Base-by-base conservation (phyloP, 208 protist genomes). In the Crithidia brevicula region DNA sequence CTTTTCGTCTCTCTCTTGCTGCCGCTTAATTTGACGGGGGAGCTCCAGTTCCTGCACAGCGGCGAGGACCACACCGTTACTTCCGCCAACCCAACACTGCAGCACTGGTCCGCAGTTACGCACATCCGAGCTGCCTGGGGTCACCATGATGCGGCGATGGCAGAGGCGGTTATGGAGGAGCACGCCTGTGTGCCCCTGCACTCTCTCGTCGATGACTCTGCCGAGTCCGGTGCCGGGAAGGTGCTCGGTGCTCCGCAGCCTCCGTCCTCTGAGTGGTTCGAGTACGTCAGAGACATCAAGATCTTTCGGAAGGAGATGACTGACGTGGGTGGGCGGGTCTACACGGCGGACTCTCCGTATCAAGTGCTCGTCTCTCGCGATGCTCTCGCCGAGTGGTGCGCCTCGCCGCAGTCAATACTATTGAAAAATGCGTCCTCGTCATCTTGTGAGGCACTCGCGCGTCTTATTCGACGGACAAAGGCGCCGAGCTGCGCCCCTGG, bases 101-200 rank as follows among this genome's bases (percentile, higher is more conserved):
- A n/a, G 22, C 13, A 42, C 33, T 22, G 31, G 33, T 23, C 65
- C 18, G 45, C 53, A n/a, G 31, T 70, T 13, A 72, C 66, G 4
- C 66, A 72, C 23, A 36, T 83, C 18, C 72, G 77, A 15, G 81
- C 73, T 2, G 63, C 69, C 10, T 83, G 74, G 73, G 73, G 64
- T 9, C 73, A 87, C 46, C 58, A 56, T 11, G 33, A 74, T 13
- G 30, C 20, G 16, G 18, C 2, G 36, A 38, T 83, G 20, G 59
- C 50, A 3, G 33, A 23, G 15, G 53, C 57, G 1, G 75, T 83
- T 1, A 25, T 77, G 30, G 36, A 18, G 25, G 75, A 69, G 51
- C 81, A 87, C 50, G 40, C 59, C 3, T 54, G 27, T 8, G 59
- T 72, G 28, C 34, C 62, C 13, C 50, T 86, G 23, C 46, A 31